Conservation (phyloP, 108 stramenopile species). For the Chaetoceros tenuissimus region DNA sequence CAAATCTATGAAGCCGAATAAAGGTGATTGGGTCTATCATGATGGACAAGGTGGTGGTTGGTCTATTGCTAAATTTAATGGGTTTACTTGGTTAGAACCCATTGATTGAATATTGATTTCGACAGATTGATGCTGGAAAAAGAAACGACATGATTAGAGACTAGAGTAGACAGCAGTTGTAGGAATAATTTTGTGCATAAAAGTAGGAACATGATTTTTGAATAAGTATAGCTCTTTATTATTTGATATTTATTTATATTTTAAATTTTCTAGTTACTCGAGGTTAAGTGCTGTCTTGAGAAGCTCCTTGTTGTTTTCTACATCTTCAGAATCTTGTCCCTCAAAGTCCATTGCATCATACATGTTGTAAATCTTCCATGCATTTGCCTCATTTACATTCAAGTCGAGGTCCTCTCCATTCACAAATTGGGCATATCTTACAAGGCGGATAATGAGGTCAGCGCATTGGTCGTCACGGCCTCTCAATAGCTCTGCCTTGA, state of each 20-base stretch:
- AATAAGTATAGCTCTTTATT: too few species aligned
- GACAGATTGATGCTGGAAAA: too few species aligned
- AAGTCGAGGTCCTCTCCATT: conserved; percentile 67
- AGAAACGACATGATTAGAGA: too few species aligned
- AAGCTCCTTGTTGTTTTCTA: conserved; percentile 48
- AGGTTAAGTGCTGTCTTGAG: conserved; percentile 37
- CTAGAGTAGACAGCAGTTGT: too few species aligned
- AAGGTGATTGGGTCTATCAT: conserved; percentile 27
- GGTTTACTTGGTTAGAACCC: conserved; percentile 34
- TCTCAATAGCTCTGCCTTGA: conserved; percentile 52
- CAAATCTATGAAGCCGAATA: conserved; percentile 10
- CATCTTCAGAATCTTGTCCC: conserved; percentile 36
- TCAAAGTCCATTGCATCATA: conserved; percentile 67
- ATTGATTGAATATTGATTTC: too few species aligned
- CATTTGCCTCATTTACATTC: conserved; percentile 47
- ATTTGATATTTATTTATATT: too few species aligned
- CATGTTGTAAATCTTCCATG: conserved; percentile 50
- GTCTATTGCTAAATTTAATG: conserved; percentile 25
- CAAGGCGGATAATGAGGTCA: conserved; percentile 52
- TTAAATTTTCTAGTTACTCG: too few species aligned
- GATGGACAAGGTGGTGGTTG: conserved; percentile 38
- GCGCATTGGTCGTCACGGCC: conserved; percentile 65
- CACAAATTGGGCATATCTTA: conserved; percentile 66
- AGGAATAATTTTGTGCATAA: too few species aligned
- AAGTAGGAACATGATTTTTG: too few species aligned